Evolutionary conservation across 805 yeast genomes (phyloP), one percentile per base, ranked within the genome.

Genomic region (Blastobotrys robertii): DNA sequence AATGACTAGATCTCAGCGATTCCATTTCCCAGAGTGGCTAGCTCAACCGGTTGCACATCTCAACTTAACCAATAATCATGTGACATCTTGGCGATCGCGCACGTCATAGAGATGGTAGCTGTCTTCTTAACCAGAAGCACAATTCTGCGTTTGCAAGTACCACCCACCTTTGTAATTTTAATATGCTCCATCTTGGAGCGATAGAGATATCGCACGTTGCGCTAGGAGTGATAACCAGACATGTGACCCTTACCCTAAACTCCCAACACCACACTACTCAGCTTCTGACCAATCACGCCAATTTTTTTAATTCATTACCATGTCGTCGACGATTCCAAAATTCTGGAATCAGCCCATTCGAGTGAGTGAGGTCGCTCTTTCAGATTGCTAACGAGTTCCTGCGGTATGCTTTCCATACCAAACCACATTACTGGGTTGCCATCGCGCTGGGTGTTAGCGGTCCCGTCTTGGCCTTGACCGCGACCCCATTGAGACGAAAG

Each of bases 361-460:
- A 35, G 55, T 52, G 39, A 30, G 54, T 44, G 10, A 7, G 6
- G 34, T 12, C 30, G 12, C n/a, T 11, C 4, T 25, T 29, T 30
- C 16, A 31, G 10, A 31, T 8, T n/a, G 14, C 11, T 34, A 6
- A 37, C 19, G 34, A 58, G 53, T 62, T 50, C 44, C 72, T 51
- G 39, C 80, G 88, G 60, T 82, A 76, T 65, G 79, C 78, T 53
- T 83, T 88, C 16, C 81, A 82, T 65, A 75, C 74, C 51, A 76
- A 77, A 58, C 94, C 94, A 34, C 85, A 82, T 63, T 67, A 81
- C 50, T 79, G 82, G 59, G 77, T 71, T 56, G 69, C 86, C 25
- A 72, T 76, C 14, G 68, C 69, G 31, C 68, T 83, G 55, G 94
- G 87, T 6, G 57, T 76, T 34, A 59, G 79, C 39, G 86, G 84